Base-by-base conservation (phyloP, 345 rosid species). In the Hevea brasiliensis region DNA sequence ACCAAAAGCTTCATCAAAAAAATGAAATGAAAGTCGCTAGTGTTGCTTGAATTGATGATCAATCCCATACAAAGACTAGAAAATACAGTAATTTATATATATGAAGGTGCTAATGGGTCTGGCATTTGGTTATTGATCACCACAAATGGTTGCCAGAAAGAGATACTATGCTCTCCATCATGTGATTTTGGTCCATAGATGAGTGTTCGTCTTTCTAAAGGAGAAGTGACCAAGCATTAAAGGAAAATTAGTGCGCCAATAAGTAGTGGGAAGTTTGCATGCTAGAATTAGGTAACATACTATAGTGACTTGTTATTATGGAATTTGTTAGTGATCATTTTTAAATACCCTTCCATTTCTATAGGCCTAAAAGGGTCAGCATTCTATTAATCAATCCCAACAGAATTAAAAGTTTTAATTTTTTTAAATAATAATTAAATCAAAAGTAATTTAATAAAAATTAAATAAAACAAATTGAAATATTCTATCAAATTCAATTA, bases 171-270 rank as follows among this genome's bases (percentile, higher is more conserved):
- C 21, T 29, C 24, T 27, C 42, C 18, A 67, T 1, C 15, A 14
- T 62, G 47, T 7, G 7, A 18, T 35, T 40, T 24, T 8, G 1
- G 54, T 45, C 68, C 55, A 42, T 44, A 14, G 66, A 61, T 20
- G 21, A 37, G 59, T 8, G 44, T 29, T 48, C 60, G 58, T 40
- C 40, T 44, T 41, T 63, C 56, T 69, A 47, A 41, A 71, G 42
- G 14, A 50, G 58, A 26, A 45, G 54, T 18, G 69, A 54, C 64
- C 71, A 61, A 44, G 65, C 3, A 7, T 14, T 72, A 41, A 35
- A 42, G 24, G 12, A 32, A 12, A 26, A 63, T 23, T 61, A 81
- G 77, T 81, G 79, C 84, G 72, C 74, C 77, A 68, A 63, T 63
- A 50, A 58, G 56, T 61, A 71, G 78, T 67, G 73, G 56, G 26